phyloP scores from a whole-genome alignment of 139 green algal genomes.

The Chlorella sp. region DNA sequence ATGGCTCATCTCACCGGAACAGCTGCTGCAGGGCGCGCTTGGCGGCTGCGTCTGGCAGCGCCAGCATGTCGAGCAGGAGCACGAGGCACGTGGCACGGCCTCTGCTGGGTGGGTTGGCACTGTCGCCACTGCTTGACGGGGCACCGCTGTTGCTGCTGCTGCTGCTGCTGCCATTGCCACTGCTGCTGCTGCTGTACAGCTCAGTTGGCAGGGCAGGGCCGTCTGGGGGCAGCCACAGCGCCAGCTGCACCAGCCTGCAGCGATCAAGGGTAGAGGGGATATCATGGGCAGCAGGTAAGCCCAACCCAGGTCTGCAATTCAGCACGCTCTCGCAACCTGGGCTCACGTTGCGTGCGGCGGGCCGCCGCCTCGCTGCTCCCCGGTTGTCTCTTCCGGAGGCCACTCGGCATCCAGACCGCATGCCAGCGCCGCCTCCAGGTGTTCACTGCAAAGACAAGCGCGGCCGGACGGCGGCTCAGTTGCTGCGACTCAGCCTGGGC shows the following conservation, averaged over 20 bases:
- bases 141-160: not conserved
- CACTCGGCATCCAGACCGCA: slow-evolving; percentile 47
- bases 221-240: slow-evolving; percentile 8
- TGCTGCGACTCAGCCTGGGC: not conserved
- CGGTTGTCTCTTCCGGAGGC: slow-evolving; percentile 24
- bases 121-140: not conserved
- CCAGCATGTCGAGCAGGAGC: slow-evolving; percentile 34
- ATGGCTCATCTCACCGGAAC: slow-evolving; percentile 3
- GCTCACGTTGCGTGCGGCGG: slow-evolving; percentile 22
- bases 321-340: too few species aligned
- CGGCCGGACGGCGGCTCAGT: too few species aligned
- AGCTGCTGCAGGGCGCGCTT: slow-evolving; percentile 32
- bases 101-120: not conserved
- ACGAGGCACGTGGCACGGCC: not conserved
- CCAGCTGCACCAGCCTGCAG: slow-evolving; percentile 38
- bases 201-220: not conserved
- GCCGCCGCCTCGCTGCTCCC: slow-evolving; percentile 2
- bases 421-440: slow-evolving; percentile 10
- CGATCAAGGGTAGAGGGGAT: too few species aligned
- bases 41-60: not conserved
- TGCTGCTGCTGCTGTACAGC: not conserved
- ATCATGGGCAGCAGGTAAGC: too few species aligned
- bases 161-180: not conserved
- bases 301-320: too few species aligned
- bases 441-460: not conserved